These are phyloP conservation scores for Aspergillus pseudotamarii DNA, from an alignment of 2,329 filamentous ascomycete species.

Conservation along the genomic window DNA sequence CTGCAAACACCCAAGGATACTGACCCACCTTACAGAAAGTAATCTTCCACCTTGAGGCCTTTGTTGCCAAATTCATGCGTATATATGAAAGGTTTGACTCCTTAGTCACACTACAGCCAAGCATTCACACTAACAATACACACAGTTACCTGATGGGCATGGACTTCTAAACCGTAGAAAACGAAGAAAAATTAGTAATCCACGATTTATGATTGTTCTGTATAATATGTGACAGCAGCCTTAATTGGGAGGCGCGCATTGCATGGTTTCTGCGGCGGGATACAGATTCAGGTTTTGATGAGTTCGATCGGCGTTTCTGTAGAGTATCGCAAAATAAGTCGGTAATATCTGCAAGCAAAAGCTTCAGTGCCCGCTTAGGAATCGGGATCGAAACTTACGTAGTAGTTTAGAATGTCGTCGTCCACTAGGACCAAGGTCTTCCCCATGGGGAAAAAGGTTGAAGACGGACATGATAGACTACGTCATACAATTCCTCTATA, in stretches of 20 bases:
- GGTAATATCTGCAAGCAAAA: background rate
- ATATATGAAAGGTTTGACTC: conserved; percentile 79
- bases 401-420: background rate
- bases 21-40: conserved; percentile 63
- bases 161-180: conserved; percentile 57
- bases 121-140: conserved; percentile 46
- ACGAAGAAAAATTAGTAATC: conserved; percentile 12
- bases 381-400: background rate
- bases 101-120: background rate
- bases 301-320: background rate
- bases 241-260: conserved; percentile 1
- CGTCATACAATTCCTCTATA: conserved; percentile 14
- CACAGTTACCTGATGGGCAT: conserved; percentile 68
- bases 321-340: background rate
- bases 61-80: conserved; percentile 98
- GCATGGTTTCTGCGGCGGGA: background rate
- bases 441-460: background rate
- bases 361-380: background rate
- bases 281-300: background rate
- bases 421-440: conserved; percentile 5
- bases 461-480: conserved; percentile 7
- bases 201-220: conserved; percentile 35
- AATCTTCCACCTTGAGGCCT: conserved; percentile 97
- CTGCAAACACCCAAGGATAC: background rate
- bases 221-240: conserved; percentile 20